These are phyloP conservation scores for Akanthomyces muscarius DNA, from an alignment of 2,329 filamentous ascomycete genomes.

Conservation along the genomic window DNA sequence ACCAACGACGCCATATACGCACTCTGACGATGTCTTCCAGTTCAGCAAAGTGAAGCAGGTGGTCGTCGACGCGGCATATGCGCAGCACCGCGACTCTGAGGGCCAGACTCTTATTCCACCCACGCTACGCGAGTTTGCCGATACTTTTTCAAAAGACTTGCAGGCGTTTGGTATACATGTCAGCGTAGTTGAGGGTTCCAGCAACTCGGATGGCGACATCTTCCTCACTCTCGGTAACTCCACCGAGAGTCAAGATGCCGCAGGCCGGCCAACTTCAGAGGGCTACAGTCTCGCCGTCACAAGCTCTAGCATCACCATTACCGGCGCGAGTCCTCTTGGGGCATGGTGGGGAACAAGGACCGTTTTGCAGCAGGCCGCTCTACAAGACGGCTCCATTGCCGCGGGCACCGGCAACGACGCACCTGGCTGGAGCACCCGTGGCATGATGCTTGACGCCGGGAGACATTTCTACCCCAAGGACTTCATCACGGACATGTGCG, in stretches of 20 bases:
- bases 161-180: background rate
- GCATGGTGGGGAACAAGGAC: constrained; percentile 51
- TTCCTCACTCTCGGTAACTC: background rate
- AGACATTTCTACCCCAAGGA: constrained; percentile 53
- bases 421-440: constrained; percentile 47
- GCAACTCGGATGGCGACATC: background rate
- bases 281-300: constrained; percentile 36
- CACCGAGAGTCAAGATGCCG: background rate
- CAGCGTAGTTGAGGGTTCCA: background rate
- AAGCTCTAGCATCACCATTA: constrained; percentile 34
- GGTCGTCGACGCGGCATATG: background rate
- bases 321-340: constrained; percentile 51
- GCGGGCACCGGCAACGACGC: constrained; percentile 33
- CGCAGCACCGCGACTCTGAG: background rate
- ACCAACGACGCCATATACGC: background rate
- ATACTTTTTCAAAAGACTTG: background rate
- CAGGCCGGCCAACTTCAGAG: constrained; percentile 37
- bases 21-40: background rate
- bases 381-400: too few species aligned
- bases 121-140: background rate
- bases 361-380: constrained; percentile 31
- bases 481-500: constrained; percentile 53
- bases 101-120: background rate
- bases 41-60: background rate
- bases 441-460: constrained; percentile 49